phyloP scores from a whole-genome alignment of 2,329 filamentous ascomycete species.

The Fusarium chlamydosporum region DNA sequence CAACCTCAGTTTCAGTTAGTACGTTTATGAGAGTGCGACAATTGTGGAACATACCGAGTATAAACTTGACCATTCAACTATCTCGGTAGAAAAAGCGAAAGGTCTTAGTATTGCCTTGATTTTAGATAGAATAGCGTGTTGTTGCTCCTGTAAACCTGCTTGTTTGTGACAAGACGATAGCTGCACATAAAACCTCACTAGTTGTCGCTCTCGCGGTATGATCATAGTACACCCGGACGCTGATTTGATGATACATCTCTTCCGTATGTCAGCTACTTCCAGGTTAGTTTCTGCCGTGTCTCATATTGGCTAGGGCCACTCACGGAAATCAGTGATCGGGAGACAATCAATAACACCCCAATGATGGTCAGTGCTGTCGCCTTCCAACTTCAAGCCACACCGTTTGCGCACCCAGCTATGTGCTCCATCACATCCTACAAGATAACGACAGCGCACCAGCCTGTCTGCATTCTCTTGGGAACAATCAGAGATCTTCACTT shows the following conservation, averaged over 20 bases:
- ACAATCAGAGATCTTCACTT: background rate
- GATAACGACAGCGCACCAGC: background rate
- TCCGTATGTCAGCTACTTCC: background rate
- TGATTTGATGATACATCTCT: slow-evolving; percentile 5
- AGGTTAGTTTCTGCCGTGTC: background rate
- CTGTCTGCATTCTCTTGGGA: background rate
- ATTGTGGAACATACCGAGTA: background rate
- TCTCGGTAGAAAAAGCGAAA: background rate
- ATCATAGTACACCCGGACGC: background rate
- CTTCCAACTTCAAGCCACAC: background rate
- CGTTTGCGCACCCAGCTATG: slow-evolving; percentile 2
- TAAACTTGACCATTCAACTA: background rate
- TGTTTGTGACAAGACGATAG: background rate
- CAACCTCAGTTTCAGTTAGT: background rate
- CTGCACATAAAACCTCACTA: slow-evolving; percentile 4
- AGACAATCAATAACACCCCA: slow-evolving; percentile 2
- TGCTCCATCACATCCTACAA: slow-evolving; percentile 4
- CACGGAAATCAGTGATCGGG: slow-evolving; percentile 1
- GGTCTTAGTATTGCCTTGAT: background rate
- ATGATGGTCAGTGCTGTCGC: background rate
- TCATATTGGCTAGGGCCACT: background rate
- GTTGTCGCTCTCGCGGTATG: slow-evolving; percentile 1
- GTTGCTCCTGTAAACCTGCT: background rate
- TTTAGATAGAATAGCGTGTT: background rate
- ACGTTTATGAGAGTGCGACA: background rate